Conservation (phyloP, 176 grass and related monocot species). For the Oropetium thomaeum region DNA sequence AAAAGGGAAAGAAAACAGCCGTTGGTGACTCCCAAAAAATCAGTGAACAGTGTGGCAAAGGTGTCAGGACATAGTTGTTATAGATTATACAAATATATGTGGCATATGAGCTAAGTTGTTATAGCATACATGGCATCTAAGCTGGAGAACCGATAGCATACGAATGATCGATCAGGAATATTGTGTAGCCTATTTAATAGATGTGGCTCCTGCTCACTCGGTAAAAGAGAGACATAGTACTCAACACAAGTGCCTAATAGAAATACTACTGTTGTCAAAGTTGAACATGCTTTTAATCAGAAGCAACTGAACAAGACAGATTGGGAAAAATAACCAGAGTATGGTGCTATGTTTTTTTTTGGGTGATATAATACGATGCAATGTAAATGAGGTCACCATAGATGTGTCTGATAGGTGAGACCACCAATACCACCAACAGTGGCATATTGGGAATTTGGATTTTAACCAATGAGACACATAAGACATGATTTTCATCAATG, state of each 20-base stretch:
- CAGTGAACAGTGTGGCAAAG: background rate
- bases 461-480: too few species aligned
- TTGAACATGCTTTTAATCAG: background rate
- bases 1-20: background rate
- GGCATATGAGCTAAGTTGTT: background rate
- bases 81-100: too few species aligned
- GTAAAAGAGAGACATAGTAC: background rate
- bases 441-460: too few species aligned
- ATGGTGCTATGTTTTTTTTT: background rate
- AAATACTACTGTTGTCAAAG: constrained; percentile 11
- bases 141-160: background rate
- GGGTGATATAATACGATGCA: too few species aligned
- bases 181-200: background rate
- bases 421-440: too few species aligned
- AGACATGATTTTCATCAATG: background rate
- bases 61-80: background rate
- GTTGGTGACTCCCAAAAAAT: background rate
- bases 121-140: background rate
- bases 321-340: background rate
- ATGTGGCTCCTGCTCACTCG: background rate
- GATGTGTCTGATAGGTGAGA: background rate
- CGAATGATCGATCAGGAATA: background rate
- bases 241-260: background rate
- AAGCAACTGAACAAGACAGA: background rate
- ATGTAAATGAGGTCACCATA: background rate